Evolutionary conservation across 768 basidiomycete genomes (phyloP).

Genomic region (Lentinula guzmanii): DNA sequence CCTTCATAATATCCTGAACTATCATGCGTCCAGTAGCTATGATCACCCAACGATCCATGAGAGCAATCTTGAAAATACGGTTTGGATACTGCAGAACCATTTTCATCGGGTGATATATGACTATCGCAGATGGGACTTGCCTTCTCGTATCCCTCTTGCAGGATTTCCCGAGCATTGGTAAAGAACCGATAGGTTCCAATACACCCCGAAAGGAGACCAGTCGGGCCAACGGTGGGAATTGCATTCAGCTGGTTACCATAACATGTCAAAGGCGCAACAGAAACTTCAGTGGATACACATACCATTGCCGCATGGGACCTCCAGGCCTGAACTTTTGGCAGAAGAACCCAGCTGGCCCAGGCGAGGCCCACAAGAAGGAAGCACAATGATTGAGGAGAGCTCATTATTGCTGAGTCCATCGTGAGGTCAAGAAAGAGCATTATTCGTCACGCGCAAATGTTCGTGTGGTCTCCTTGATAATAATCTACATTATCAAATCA

Average conservation of each 20-base stretch:
- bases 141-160: slow-evolving; percentile 1
- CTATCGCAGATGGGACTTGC: background rate
- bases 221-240: background rate
- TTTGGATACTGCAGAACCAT: background rate
- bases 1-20: background rate
- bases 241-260: background rate
- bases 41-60: background rate
- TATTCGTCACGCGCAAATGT: too few species aligned
- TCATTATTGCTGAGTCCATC: background rate
- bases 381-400: background rate
- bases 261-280: background rate
- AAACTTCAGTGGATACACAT: background rate
- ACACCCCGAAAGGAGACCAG: background rate
- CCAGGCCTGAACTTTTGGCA: background rate
- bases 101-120: background rate
- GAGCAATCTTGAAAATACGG: background rate
- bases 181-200: background rate
- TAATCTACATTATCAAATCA: too few species aligned
- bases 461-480: too few species aligned
- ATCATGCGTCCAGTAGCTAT: background rate
- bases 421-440: background rate
- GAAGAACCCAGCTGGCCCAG: background rate
- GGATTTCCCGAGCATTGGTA: background rate
- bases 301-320: background rate
- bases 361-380: background rate